Evolutionary conservation across 768 basidiomycete species (phyloP).

Genomic region (Serendipita vermifera): DNA sequence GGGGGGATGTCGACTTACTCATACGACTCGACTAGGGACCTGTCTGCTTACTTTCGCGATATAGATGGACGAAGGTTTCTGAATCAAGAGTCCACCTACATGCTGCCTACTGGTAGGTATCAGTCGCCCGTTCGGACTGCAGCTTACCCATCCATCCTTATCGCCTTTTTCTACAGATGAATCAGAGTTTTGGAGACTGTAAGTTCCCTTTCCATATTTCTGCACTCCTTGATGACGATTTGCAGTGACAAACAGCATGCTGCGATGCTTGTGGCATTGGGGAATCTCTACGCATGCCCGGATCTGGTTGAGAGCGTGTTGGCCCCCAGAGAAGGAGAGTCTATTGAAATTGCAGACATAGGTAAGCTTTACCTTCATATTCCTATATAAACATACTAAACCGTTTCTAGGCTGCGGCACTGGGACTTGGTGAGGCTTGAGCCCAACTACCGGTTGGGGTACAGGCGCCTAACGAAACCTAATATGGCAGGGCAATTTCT

Average conservation of each 20-base stretch:
- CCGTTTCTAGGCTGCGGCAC: background rate
- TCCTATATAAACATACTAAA: no score
- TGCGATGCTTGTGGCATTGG: background rate
- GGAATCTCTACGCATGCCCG: background rate
- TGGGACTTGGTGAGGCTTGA: background rate
- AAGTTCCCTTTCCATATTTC: no score
- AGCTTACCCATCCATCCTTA: background rate
- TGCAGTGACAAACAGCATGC: background rate
- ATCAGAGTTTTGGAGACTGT: background rate
- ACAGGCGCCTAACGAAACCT: no score
- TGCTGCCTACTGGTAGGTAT: background rate
- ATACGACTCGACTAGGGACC: background rate
- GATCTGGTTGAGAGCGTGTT: background rate
- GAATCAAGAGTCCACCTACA: background rate
- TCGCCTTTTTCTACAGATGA: background rate
- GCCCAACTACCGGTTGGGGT: background rate
- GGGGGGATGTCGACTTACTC: background rate
- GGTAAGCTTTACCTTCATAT: no score
- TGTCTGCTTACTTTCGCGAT: background rate
- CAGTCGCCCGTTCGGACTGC: background rate
- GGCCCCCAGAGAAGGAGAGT: background rate
- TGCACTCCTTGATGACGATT: no score
- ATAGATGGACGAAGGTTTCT: background rate
- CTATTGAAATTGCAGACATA: background rate
- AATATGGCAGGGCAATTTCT: background rate